Percentiles rank a stretch among this genome's conserved stretches.
These are phyloP conservation scores for Aurinia saxatilis DNA, from an alignment of 345 rosid genomes.

Conservation along the genomic window DNA sequence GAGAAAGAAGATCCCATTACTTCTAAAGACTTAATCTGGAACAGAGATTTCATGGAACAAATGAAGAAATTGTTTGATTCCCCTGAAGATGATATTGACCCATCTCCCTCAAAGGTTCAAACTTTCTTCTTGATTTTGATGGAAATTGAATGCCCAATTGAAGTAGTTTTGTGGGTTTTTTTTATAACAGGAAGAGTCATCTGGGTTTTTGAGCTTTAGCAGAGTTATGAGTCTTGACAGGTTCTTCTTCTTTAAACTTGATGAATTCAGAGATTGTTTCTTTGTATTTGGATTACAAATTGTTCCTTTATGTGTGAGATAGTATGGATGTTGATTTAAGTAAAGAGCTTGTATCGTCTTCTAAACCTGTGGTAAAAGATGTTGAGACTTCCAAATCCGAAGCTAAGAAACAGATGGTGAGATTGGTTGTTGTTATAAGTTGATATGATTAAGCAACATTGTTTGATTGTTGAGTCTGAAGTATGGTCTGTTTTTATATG, in stretches of 20 bases:
- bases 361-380: constrained; percentile 29
- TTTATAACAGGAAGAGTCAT: constrained; percentile 54
- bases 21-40: constrained; percentile 87
- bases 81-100: constrained; percentile 26
- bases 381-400: constrained; percentile 18
- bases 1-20: constrained; percentile 76
- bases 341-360: constrained; percentile 54
- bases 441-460: neutral
- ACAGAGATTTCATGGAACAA: constrained; percentile 76
- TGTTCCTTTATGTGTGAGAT: neutral
- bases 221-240: constrained; percentile 91
- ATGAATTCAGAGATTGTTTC: neutral
- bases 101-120: constrained; percentile 46
- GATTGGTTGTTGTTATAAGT: neutral
- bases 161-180: neutral
- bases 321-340: constrained; percentile 89
- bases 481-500: neutral
- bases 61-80: constrained; percentile 60
- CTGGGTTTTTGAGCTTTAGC: constrained; percentile 81
- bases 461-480: neutral
- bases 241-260: constrained; percentile 32
- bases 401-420: constrained; percentile 33
- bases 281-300: neutral
- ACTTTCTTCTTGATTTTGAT: neutral
- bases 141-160: neutral